Conservation (phyloP, 169 alveolate species). For the Prorocentrum cordatum region DNA sequence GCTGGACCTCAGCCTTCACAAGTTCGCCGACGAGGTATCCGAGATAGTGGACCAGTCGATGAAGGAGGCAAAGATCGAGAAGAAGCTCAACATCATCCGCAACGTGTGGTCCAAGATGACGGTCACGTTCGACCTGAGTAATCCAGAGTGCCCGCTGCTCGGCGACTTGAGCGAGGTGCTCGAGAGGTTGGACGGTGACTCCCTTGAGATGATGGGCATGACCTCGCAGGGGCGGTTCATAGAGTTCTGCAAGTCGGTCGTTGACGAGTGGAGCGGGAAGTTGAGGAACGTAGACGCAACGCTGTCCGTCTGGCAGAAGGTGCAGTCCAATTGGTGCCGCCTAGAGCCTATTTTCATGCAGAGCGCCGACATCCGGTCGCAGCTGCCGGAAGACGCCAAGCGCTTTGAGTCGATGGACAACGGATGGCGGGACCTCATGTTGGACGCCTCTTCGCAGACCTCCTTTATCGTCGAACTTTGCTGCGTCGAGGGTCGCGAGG, state of each 20-base stretch:
- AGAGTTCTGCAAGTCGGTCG: slow-evolving; percentile 82
- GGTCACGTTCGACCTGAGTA: slow-evolving; percentile 83
- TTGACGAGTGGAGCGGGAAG: slow-evolving; percentile 86
- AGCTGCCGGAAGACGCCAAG: slow-evolving; percentile 91
- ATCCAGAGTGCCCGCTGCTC: slow-evolving; percentile 82
- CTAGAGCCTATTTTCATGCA: slow-evolving; percentile 89
- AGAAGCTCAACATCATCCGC: slow-evolving; percentile 84
- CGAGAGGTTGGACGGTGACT: slow-evolving; percentile 81
- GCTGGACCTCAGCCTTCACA: slow-evolving; percentile 74
- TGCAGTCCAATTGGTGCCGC: slow-evolving; percentile 88
- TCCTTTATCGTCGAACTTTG: slow-evolving; percentile 87
- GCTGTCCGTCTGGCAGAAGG: slow-evolving; percentile 88
- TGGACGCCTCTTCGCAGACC: slow-evolving; percentile 83
- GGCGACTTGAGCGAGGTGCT: slow-evolving; percentile 84
- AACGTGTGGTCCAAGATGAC: slow-evolving; percentile 83
- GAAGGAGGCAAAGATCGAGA: slow-evolving; percentile 91
- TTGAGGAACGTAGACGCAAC: slow-evolving; percentile 88
- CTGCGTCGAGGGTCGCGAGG: slow-evolving; percentile 87
- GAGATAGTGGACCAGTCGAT: slow-evolving; percentile 91
- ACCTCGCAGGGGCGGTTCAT: slow-evolving; percentile 77
- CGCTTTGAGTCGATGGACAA: slow-evolving; percentile 87
- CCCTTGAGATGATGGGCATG: slow-evolving; percentile 81
- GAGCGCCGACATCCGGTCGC: slow-evolving; percentile 92
- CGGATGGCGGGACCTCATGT: slow-evolving; percentile 91
- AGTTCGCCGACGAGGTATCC: slow-evolving; percentile 79